These are phyloP conservation scores for Pythium oligandrum DNA, from an alignment of 352 stramenopile species.

Conservation along the genomic window DNA sequence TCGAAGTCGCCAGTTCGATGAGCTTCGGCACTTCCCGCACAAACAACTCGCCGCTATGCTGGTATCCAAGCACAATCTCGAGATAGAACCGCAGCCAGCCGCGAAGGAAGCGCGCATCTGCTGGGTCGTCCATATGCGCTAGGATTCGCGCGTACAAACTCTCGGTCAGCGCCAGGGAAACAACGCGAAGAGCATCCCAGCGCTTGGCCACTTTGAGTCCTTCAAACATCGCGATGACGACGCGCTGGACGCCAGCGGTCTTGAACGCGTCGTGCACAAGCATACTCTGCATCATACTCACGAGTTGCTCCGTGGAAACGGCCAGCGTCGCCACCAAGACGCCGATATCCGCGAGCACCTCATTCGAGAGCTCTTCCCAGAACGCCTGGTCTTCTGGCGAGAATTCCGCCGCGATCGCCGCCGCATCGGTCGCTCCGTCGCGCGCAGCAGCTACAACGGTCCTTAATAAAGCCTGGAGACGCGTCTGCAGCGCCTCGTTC, in stretches of 20 bases:
- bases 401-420: slow-evolving; percentile 14
- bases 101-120: slow-evolving; percentile 14
- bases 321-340: slow-evolving; percentile 57
- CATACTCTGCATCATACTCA: slow-evolving; percentile 30
- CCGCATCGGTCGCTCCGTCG: not conserved
- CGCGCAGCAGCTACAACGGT: slow-evolving; percentile 5
- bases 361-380: slow-evolving; percentile 39
- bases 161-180: slow-evolving; percentile 36
- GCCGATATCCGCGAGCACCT: slow-evolving; percentile 47
- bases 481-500: slow-evolving; percentile 9
- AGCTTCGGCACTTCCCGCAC: slow-evolving; percentile 37
- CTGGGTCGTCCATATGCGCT: slow-evolving; percentile 25
- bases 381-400: slow-evolving; percentile 37
- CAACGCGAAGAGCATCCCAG: slow-evolving; percentile 49
- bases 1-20: slow-evolving; percentile 31
- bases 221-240: slow-evolving; percentile 54
- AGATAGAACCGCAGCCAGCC: slow-evolving; percentile 41
- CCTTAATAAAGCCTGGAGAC: slow-evolving; percentile 10
- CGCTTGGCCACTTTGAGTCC: slow-evolving; percentile 71
- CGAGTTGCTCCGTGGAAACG: slow-evolving; percentile 24
- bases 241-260: slow-evolving; percentile 34
- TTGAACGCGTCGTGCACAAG: slow-evolving; percentile 28
- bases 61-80: slow-evolving; percentile 66
- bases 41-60: slow-evolving; percentile 68
- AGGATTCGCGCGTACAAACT: slow-evolving; percentile 23